Conservation (phyloP, 164 flowering plant genomes). For the Santalum album region DNA sequence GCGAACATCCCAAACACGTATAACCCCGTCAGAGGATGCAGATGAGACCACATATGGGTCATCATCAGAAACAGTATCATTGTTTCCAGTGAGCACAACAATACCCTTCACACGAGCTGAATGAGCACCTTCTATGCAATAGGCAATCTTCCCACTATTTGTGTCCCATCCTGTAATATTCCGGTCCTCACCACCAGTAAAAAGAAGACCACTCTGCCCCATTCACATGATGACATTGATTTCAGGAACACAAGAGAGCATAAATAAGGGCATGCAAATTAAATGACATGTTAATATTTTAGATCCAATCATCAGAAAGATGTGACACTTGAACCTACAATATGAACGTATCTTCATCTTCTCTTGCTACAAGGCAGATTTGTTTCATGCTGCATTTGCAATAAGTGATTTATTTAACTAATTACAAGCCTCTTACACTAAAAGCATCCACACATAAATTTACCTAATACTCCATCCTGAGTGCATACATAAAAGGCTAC, state of each 20-base stretch:
- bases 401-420: no score
- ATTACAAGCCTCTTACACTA: no score
- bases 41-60: slow-evolving; percentile 64
- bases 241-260: background rate
- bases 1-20: slow-evolving; percentile 91
- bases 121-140: slow-evolving; percentile 72
- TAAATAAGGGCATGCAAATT: background rate
- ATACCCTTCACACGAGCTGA: slow-evolving; percentile 76
- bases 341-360: no score
- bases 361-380: no score
- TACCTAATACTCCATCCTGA: no score
- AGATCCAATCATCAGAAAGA: no score
- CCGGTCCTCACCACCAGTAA: slow-evolving; percentile 85
- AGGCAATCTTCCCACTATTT: slow-evolving; percentile 69
- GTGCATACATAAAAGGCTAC: no score
- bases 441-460: no score
- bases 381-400: no score
- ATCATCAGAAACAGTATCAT: slow-evolving; percentile 24
- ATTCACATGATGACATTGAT: slow-evolving; percentile 1
- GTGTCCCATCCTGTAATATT: slow-evolving; percentile 82
- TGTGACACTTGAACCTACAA: no score
- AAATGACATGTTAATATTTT: no score
- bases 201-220: slow-evolving; percentile 68
- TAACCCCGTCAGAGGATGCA: slow-evolving; percentile 86
- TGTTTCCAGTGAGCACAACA: slow-evolving; percentile 43